Evolutionary conservation across 805 yeast genomes (phyloP).

Genomic region (Metschnikowia anglica): DNA sequence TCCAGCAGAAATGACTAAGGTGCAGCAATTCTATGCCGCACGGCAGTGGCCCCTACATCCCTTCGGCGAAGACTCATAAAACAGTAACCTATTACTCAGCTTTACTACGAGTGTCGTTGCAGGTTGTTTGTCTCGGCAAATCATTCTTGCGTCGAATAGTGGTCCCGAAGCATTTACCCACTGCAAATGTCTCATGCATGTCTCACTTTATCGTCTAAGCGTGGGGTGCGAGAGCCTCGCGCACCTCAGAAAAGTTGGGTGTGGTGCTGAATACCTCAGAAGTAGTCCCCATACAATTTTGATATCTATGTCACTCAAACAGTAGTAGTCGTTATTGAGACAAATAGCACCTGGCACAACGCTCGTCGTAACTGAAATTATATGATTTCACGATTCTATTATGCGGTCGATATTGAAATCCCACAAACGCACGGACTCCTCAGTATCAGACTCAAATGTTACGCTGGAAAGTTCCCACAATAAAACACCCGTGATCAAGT

Average conservation of each 20-base stretch:
- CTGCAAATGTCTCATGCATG: background rate
- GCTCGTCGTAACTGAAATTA: background rate
- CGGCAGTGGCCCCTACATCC: too few species aligned
- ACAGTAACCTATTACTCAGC: too few species aligned
- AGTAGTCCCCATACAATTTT: background rate
- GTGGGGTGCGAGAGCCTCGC: background rate
- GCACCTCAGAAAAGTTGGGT: background rate
- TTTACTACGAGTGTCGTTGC: too few species aligned
- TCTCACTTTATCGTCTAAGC: background rate
- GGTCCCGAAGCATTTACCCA: too few species aligned
- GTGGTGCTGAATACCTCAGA: background rate
- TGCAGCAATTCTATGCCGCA: too few species aligned
- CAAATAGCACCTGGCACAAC: background rate
- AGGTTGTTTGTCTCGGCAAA: too few species aligned
- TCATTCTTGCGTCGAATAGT: too few species aligned
- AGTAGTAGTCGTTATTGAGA: background rate
- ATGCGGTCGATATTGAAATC: constrained; percentile 23
- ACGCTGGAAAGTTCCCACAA: constrained; percentile 8
- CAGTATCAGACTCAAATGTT: constrained; percentile 16
- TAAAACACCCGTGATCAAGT: background rate
- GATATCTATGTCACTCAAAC: background rate
- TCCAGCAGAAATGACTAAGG: too few species aligned
- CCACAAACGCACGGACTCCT: constrained; percentile 21
- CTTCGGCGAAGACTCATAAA: too few species aligned
- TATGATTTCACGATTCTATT: background rate